Evolutionary conservation across 2,329 filamentous ascomycete genomes (phyloP).

Genomic region (Paraconiothyrium sp.): DNA sequence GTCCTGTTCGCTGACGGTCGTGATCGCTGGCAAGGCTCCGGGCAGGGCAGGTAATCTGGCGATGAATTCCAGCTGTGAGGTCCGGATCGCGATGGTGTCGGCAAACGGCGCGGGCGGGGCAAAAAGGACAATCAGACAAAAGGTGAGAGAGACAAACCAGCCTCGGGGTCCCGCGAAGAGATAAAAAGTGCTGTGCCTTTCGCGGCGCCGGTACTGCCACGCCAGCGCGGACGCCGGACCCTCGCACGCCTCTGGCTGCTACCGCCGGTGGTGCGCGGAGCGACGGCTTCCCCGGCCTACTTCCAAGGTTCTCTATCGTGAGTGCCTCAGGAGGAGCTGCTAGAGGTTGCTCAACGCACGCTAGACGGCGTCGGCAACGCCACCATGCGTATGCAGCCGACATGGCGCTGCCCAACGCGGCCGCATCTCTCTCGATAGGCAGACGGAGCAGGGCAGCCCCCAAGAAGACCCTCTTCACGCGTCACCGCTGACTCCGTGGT

Average conservation of each 20-base stretch:
- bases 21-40: constrained; percentile 16
- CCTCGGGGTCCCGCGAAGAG: neutral
- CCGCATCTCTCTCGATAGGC: neutral
- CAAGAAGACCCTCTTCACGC: neutral
- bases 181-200: constrained; percentile 9
- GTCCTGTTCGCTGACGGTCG: neutral
- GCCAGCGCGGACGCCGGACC: neutral
- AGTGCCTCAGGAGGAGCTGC: neutral
- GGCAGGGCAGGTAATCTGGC: neutral
- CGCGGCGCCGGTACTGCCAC: neutral
- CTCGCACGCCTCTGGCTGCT: neutral
- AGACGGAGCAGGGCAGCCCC: constrained; percentile 1
- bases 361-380: constrained; percentile 7
- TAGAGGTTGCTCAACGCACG: constrained; percentile 10
- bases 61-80: neutral
- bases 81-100: neutral
- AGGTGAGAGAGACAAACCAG: neutral
- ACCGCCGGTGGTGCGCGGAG: constrained; percentile 5
- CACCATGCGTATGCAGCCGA: constrained; percentile 1
- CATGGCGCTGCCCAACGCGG: neutral
- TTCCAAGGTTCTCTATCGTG: constrained; percentile 13
- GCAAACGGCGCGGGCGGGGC: neutral
- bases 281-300: constrained; percentile 8
- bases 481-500: neutral
- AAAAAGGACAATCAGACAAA: neutral